Percentiles rank a stretch among this genome's conserved stretches.
phyloP scores from a whole-genome alignment of 78 protist genomes.

The Dictyostelium brefeldianum region DNA sequence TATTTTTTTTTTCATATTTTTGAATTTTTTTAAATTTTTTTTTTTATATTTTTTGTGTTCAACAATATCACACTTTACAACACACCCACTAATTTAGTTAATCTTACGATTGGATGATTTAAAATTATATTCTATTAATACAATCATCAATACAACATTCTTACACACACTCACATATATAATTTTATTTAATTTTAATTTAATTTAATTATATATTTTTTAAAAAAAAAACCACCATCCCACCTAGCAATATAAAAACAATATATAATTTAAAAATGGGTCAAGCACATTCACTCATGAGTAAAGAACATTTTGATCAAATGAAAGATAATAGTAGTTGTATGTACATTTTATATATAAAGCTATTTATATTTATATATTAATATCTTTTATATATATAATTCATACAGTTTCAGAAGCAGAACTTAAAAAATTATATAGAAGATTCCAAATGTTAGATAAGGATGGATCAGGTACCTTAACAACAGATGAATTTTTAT shows the following conservation, averaged over 20 bases:
- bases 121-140: no score
- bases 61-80: no score
- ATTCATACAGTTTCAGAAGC: slow-evolving; percentile 79
- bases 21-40: no score
- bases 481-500: slow-evolving; percentile 91
- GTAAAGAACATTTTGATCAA: slow-evolving; percentile 56
- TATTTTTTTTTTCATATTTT: no score
- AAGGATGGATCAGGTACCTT: slow-evolving; percentile 92
- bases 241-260: neutral
- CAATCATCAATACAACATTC: no score
- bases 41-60: no score
- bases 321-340: slow-evolving; percentile 59
- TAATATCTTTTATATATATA: neutral
- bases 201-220: no score
- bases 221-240: neutral
- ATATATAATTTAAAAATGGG: slow-evolving; percentile 50
- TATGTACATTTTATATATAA: slow-evolving; percentile 31
- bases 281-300: slow-evolving; percentile 32
- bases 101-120: no score
- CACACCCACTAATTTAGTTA: no score
- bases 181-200: no score
- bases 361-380: no score
- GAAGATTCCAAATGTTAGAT: slow-evolving; percentile 95
- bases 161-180: no score
- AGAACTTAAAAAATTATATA: slow-evolving; percentile 86